Conservation (phyloP, 2,329 filamentous ascomycete species). For the Fusarium sp. region DNA sequence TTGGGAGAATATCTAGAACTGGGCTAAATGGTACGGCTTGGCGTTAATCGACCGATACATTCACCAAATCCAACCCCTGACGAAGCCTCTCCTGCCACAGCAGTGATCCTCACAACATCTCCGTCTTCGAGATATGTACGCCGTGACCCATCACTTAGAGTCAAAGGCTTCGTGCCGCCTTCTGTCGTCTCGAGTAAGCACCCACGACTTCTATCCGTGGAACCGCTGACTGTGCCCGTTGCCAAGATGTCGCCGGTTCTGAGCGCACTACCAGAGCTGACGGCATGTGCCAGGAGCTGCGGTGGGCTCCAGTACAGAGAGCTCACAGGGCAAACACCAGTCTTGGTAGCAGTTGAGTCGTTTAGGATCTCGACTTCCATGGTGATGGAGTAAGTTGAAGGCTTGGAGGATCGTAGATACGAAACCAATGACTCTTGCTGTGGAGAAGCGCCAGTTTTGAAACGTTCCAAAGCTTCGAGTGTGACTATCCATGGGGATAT, state of each 20-base stretch:
- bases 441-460: slow-evolving; percentile 51
- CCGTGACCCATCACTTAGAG: slow-evolving; percentile 46
- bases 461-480: slow-evolving; percentile 69
- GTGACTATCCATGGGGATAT: slow-evolving; percentile 73
- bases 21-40: background rate
- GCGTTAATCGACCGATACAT: slow-evolving; percentile 43
- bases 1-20: background rate
- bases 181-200: slow-evolving; percentile 56
- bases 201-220: slow-evolving; percentile 49
- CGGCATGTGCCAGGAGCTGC: slow-evolving; percentile 28
- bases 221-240: slow-evolving; percentile 56
- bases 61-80: slow-evolving; percentile 57
- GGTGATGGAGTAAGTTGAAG: slow-evolving; percentile 50
- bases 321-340: slow-evolving; percentile 11
- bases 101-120: slow-evolving; percentile 53
- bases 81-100: slow-evolving; percentile 54
- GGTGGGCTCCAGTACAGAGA: slow-evolving; percentile 22
- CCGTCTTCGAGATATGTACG: slow-evolving; percentile 55
- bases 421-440: slow-evolving; percentile 3
- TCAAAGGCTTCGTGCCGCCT: slow-evolving; percentile 49
- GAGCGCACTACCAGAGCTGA: slow-evolving; percentile 21
- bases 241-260: slow-evolving; percentile 54
- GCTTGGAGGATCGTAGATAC: slow-evolving; percentile 51
- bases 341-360: slow-evolving; percentile 1
- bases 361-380: slow-evolving; percentile 47